phyloP scores from a whole-genome alignment of 2,329 filamentous ascomycete species.

The Aspergillus clavatus region DNA sequence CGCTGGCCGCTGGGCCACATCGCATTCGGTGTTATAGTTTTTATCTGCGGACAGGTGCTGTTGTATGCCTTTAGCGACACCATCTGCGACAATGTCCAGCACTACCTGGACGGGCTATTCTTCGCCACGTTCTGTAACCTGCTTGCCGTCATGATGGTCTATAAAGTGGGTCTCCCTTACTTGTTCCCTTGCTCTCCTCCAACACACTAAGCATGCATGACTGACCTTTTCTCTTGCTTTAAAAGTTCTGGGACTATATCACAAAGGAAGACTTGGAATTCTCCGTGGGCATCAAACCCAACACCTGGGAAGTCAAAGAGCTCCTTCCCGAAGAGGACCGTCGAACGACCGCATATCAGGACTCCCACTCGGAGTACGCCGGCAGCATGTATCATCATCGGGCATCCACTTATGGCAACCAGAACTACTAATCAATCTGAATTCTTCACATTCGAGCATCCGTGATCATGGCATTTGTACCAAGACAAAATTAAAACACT shows the following conservation, averaged over 20 bases:
- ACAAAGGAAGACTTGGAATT: slow-evolving; percentile 98
- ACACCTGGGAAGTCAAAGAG: slow-evolving; percentile 99
- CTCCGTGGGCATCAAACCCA: slow-evolving; percentile 88
- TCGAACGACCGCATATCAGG: slow-evolving; percentile 65
- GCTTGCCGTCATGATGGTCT: slow-evolving; percentile 97
- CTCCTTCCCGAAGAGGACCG: slow-evolving; percentile 75
- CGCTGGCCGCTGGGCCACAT: slow-evolving; percentile 95
- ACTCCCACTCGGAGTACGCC: slow-evolving; percentile 46
- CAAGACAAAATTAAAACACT: too few relatives aligned
- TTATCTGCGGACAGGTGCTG: slow-evolving; percentile 85
- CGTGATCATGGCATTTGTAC: too few relatives aligned
- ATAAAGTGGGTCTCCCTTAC: slow-evolving; percentile 69
- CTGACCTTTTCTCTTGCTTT: too few relatives aligned
- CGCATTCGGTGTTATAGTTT: slow-evolving; percentile 82
- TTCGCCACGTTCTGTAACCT: slow-evolving; percentile 93
- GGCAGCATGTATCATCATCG: slow-evolving; percentile 42
- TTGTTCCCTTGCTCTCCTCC: slow-evolving; percentile 1
- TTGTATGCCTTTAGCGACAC: slow-evolving; percentile 82
- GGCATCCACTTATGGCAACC: slow-evolving; percentile 34
- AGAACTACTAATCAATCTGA: slow-evolving; percentile 29
- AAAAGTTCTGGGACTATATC: slow-evolving; percentile 96
- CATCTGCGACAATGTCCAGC: slow-evolving; percentile 78
- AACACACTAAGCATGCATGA: too few relatives aligned
- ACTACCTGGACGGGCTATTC: slow-evolving; percentile 92
- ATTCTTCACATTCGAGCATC: too few relatives aligned